phyloP scores from a whole-genome alignment of 2,329 filamentous ascomycete genomes.

The Verticillium dahliae region DNA sequence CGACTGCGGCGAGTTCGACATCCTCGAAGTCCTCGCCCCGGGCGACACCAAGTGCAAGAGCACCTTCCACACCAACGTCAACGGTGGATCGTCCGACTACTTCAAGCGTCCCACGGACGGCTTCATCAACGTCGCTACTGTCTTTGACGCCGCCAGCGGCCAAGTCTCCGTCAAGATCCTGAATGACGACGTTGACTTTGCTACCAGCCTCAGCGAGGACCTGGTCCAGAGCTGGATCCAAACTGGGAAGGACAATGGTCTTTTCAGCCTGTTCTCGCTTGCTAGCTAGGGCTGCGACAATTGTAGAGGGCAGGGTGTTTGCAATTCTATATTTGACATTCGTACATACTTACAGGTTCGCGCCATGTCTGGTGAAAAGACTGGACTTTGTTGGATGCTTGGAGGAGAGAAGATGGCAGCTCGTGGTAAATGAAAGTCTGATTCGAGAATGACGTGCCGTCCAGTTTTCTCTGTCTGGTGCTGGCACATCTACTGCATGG shows the following conservation, averaged over 20 bases:
- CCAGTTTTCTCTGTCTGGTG: no score
- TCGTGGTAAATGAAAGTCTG: background rate
- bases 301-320: background rate
- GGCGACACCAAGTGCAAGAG: conserved; percentile 64
- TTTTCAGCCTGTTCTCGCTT: conserved; percentile 11
- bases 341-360: background rate
- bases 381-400: background rate
- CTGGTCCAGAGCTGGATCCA: conserved; percentile 28
- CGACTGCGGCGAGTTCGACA: conserved; percentile 68
- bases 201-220: conserved; percentile 27
- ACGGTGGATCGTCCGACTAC: conserved; percentile 64
- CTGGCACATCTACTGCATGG: no score
- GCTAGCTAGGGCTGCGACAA: background rate
- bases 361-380: background rate
- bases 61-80: conserved; percentile 58
- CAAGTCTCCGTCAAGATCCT: conserved; percentile 51
- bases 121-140: conserved; percentile 57
- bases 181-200: conserved; percentile 31
- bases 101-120: conserved; percentile 57
- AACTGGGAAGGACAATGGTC: conserved; percentile 2
- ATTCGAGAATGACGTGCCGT: background rate
- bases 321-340: background rate
- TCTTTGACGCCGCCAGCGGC: conserved; percentile 47
- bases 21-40: conserved; percentile 62
- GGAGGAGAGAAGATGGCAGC: background rate